phyloP scores from a whole-genome alignment of 345 rosid genomes.

The Syzygium grande region DNA sequence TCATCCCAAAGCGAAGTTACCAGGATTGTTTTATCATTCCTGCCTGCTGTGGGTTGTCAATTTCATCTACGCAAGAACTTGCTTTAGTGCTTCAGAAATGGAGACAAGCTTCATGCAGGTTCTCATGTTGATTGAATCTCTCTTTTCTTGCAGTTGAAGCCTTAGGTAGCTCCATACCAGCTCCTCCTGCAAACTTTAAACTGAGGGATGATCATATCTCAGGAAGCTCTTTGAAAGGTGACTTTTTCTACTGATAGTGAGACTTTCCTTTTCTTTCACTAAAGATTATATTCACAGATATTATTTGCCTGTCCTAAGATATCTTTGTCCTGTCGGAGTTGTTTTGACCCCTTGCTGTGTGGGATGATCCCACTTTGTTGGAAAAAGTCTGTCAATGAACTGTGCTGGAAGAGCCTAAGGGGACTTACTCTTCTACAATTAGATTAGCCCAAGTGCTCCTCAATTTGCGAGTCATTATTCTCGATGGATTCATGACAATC shows the following conservation, averaged over 20 bases:
- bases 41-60: not conserved
- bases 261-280: not conserved
- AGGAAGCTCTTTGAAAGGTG: constrained; percentile 96
- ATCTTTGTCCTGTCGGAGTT: not conserved
- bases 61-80: not conserved
- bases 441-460: not conserved
- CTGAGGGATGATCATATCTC: constrained; percentile 79
- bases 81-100: not conserved
- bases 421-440: not conserved
- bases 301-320: not conserved
- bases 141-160: constrained; percentile 48
- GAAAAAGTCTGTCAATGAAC: not conserved
- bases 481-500: not conserved
- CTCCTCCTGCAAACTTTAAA: constrained; percentile 76
- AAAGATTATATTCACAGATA: not conserved
- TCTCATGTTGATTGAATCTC: constrained; percentile 4
- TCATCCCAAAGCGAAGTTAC: not conserved
- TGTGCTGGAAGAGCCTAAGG: not conserved
- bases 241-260: constrained; percentile 2
- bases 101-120: not conserved
- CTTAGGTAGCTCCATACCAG: constrained; percentile 57
- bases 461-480: not conserved
- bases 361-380: not conserved
- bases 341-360: not conserved
- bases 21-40: not conserved